A percentile compares a stretch with the other conserved stretches of the same genome.
These are phyloP conservation scores for Daedaleopsis nitida DNA, from an alignment of 768 basidiomycete species.

Conservation along the genomic window DNA sequence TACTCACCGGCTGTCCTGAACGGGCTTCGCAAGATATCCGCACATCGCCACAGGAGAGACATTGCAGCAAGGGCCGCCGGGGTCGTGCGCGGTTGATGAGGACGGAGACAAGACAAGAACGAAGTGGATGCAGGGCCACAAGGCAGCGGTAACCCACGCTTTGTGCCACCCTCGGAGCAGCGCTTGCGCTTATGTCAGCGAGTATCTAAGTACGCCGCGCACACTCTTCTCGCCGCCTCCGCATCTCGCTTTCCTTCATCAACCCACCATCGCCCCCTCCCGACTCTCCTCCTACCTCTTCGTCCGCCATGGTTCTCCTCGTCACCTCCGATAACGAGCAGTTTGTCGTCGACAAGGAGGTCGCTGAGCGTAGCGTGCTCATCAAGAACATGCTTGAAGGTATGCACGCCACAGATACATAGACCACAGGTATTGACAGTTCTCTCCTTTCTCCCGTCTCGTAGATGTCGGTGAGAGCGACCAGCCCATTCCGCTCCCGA, in stretches of 20 bases:
- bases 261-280: slow-evolving; percentile 18
- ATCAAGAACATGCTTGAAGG: slow-evolving; percentile 99
- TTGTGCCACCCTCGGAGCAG: background rate
- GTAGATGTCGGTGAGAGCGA: slow-evolving; percentile 93
- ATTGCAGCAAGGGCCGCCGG: slow-evolving; percentile 10
- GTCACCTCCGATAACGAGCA: slow-evolving; percentile 95
- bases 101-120: background rate
- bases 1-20: slow-evolving; percentile 17
- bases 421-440: background rate
- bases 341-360: slow-evolving; percentile 90
- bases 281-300: slow-evolving; percentile 16
- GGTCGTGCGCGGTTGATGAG: background rate
- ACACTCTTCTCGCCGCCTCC: slow-evolving; percentile 6
- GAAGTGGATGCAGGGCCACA: background rate
- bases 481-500: slow-evolving; percentile 92
- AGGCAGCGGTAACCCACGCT: background rate
- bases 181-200: slow-evolving; percentile 23
- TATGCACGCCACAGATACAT: slow-evolving; percentile 34
- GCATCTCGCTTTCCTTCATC: slow-evolving; percentile 13
- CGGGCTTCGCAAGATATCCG: slow-evolving; percentile 14
- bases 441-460: background rate
- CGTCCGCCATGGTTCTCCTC: slow-evolving; percentile 71
- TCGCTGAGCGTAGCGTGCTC: slow-evolving; percentile 92
- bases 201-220: slow-evolving; percentile 6
- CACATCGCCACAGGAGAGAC: slow-evolving; percentile 20